Conservation (phyloP, 257 asterid species). For the Forsythia viridissima region DNA sequence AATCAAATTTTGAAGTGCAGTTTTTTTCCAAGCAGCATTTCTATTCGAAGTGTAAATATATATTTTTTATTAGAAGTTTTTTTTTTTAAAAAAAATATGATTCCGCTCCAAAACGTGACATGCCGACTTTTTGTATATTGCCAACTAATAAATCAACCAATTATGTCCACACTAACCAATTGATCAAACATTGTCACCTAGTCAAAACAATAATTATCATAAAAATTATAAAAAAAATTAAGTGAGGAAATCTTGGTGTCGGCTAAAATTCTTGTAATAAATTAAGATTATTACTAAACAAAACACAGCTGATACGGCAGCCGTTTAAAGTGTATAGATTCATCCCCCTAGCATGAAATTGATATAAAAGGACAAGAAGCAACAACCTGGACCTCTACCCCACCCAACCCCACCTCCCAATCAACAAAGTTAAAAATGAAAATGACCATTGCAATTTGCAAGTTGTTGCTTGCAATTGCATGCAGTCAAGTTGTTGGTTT, state of each 20-base stretch:
- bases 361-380: constrained; percentile 12
- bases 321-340: not conserved
- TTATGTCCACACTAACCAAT: not conserved
- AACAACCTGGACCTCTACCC: constrained; percentile 14
- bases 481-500: constrained; percentile 27
- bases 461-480: constrained; percentile 1
- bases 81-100: no score
- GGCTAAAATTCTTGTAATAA: not conserved
- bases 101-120: not conserved
- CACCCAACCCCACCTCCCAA: not conserved
- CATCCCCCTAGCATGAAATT: constrained; percentile 15
- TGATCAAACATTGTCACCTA: not conserved
- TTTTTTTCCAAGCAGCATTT: no score
- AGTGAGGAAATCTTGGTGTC: not conserved
- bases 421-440: not conserved
- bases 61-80: no score
- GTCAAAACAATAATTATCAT: not conserved
- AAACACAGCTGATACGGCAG: not conserved
- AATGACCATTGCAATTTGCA: constrained; percentile 16
- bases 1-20: no score
- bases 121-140: not conserved
- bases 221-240: not conserved
- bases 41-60: no score
- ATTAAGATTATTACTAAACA: not conserved
- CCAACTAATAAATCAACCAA: not conserved